Evolutionary conservation across 75 land plant species (phyloP).

Genomic region (Picea glauca): DNA sequence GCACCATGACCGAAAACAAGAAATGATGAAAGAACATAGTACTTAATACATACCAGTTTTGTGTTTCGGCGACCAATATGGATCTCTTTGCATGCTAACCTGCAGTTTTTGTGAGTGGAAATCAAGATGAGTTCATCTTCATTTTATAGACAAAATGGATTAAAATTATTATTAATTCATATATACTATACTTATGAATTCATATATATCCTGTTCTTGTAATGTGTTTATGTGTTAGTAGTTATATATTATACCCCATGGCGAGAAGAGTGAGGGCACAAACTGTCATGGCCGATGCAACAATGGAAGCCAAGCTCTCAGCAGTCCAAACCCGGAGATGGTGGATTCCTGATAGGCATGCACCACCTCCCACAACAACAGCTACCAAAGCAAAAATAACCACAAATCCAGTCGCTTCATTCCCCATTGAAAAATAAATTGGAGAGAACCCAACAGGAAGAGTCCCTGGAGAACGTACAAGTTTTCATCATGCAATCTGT

Average conservation of each 20-base stretch:
- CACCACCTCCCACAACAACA: conserved; percentile 64
- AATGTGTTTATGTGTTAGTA: no score
- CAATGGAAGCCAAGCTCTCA: conserved; percentile 51
- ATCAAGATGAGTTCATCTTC: not conserved
- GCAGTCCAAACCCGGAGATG: conserved; percentile 53
- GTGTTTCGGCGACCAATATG: conserved; percentile 43
- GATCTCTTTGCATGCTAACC: conserved; percentile 85
- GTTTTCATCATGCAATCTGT: no score
- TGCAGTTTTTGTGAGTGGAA: conserved; percentile 14
- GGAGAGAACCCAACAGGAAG: conserved; percentile 58
- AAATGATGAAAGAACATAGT: not conserved
- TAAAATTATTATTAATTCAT: not conserved
- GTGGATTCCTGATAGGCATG: conserved; percentile 47
- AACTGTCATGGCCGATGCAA: conserved; percentile 58
- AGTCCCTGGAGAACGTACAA: conserved; percentile 26
- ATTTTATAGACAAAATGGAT: not conserved
- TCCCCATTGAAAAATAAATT: conserved; percentile 59
- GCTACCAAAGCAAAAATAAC: conserved; percentile 65
- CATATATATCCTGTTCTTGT: not conserved
- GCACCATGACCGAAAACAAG: not conserved
- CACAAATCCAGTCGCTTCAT: conserved; percentile 63
- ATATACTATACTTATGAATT: not conserved
- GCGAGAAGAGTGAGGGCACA: conserved; percentile 79
- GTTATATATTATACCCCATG: conserved; percentile 46
- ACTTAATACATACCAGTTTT: conserved; percentile 42